A percentile compares a stretch with the other conserved stretches of the same genome.
Evolutionary conservation across 1,284 basidiomycete genomes (phyloP).

Genomic region (Cryptococcus sp.): DNA sequence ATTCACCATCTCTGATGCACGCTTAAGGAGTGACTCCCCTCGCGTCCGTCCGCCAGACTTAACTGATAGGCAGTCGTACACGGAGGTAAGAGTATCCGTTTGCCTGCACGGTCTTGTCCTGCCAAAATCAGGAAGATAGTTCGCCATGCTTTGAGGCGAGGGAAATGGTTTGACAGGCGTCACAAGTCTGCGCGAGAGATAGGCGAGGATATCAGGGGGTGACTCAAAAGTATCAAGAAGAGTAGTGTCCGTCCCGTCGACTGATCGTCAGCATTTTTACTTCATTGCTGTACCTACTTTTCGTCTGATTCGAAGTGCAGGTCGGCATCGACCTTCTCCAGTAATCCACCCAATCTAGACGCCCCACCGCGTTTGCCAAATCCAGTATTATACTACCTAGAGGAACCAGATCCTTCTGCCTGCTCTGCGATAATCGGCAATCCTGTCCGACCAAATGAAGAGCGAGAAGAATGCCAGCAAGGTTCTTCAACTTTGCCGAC

Average conservation of each 20-base stretch:
- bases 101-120: conserved; percentile 14
- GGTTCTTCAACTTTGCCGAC: background rate
- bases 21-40: background rate
- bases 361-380: conserved; percentile 58
- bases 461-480: conserved; percentile 52
- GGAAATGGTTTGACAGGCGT: conserved; percentile 25
- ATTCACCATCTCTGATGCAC: conserved; percentile 60
- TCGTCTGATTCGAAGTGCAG: conserved; percentile 41
- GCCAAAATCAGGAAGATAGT: conserved; percentile 39
- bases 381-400: conserved; percentile 63
- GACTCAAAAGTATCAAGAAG: conserved; percentile 26
- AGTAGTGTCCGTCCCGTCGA: conserved; percentile 16
- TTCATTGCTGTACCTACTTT: background rate
- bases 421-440: conserved; percentile 36
- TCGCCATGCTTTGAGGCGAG: conserved; percentile 11
- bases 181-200: conserved; percentile 31
- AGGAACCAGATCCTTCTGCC: conserved; percentile 56
- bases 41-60: background rate
- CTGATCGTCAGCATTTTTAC: conserved; percentile 4
- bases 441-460: conserved; percentile 72
- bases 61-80: conserved; percentile 20
- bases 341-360: conserved; percentile 80
- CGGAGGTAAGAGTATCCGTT: conserved; percentile 15
- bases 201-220: conserved; percentile 47
- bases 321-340: conserved; percentile 71